Conservation (phyloP, 2,329 filamentous ascomycete genomes). For the Elsinoe australis region DNA sequence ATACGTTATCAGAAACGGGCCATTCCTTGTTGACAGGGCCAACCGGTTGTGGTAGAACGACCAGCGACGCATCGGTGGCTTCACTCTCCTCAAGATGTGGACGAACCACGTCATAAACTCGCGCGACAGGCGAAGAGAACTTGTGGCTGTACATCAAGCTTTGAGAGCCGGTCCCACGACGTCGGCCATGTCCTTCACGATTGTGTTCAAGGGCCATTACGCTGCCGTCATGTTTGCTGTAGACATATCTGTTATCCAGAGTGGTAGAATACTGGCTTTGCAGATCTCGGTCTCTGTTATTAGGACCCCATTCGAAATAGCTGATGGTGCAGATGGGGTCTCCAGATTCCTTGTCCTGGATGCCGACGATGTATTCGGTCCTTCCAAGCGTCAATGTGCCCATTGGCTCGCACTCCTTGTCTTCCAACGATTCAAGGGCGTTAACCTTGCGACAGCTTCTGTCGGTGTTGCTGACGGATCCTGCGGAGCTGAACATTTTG, state of each 20-base stretch:
- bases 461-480: constrained; percentile 56
- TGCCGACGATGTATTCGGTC: constrained; percentile 82
- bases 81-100: constrained; percentile 57
- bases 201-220: constrained; percentile 72
- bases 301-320: constrained; percentile 91
- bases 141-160: constrained; percentile 27
- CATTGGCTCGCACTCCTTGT: constrained; percentile 66
- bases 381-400: constrained; percentile 77
- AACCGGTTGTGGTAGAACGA: constrained; percentile 79
- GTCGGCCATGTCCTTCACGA: constrained; percentile 28
- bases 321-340: constrained; percentile 78
- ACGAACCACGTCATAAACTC: constrained; percentile 80
- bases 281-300: constrained; percentile 82
- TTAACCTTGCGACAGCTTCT: constrained; percentile 68
- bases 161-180: constrained; percentile 8
- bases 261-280: constrained; percentile 72
- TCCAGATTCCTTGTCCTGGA: constrained; percentile 66
- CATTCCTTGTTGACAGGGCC: constrained; percentile 42
- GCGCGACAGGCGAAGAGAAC: constrained; percentile 61
- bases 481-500: constrained; percentile 73
- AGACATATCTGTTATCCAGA: constrained; percentile 82
- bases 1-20: constrained; percentile 47
- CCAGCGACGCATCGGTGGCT: constrained; percentile 59
- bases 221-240: constrained; percentile 75
- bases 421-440: constrained; percentile 48